A percentile compares a stretch with the other conserved stretches of the same genome.
Conservation (phyloP, 73 alveolate genomes). For the Tetrahymena borealis region DNA sequence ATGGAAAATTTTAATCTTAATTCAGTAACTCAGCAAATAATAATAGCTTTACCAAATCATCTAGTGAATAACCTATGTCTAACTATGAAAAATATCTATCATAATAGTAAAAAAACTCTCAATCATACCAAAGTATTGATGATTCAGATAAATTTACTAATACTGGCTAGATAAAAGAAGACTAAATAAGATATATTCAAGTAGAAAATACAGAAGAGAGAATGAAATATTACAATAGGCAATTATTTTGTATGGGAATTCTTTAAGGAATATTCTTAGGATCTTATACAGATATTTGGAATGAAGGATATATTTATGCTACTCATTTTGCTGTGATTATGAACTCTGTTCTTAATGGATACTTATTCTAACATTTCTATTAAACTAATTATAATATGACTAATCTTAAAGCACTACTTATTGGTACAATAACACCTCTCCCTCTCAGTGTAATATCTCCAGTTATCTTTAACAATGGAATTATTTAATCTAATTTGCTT, state of each 20-base stretch:
- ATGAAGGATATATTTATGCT: background rate
- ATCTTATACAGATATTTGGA: background rate
- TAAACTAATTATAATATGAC: background rate
- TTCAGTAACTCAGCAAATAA: background rate
- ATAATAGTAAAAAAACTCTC: background rate
- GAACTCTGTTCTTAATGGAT: background rate
- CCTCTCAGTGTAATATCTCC: background rate
- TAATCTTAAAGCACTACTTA: background rate
- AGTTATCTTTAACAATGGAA: background rate
- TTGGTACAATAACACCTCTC: background rate
- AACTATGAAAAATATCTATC: background rate
- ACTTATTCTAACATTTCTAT: background rate
- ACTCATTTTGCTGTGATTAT: background rate
- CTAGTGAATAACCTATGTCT: background rate
- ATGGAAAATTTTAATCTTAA: too few species aligned
- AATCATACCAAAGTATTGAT: background rate
- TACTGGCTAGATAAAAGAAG: background rate
- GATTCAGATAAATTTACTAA: background rate
- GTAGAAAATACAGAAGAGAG: background rate
- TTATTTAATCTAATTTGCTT: background rate
- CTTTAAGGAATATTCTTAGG: background rate
- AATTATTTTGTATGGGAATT: background rate
- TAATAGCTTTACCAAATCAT: background rate
- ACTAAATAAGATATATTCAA: background rate
- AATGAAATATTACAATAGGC: background rate